Percentiles rank a stretch among this genome's conserved stretches.
Evolutionary conservation across 169 alveolate species (phyloP).

Genomic region (Plasmodium gonderi): DNA sequence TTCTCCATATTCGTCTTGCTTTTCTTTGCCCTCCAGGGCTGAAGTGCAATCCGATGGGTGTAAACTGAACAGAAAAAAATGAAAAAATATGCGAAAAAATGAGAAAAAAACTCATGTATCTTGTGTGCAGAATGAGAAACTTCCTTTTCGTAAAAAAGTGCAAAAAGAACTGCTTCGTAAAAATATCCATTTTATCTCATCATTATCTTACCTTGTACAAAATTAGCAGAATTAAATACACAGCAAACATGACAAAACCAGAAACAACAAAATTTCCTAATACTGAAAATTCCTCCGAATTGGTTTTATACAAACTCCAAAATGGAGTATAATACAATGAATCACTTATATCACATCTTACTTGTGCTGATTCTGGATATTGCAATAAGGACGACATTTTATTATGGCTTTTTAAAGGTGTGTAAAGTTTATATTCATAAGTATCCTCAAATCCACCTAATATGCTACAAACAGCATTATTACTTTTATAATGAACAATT

Average conservation of each 20-base stretch:
- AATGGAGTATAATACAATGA: background rate
- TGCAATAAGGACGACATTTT: background rate
- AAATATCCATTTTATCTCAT: background rate
- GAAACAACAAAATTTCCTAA: background rate
- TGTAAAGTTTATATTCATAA: background rate
- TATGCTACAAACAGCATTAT: background rate
- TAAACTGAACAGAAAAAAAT: background rate
- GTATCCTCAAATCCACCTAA: background rate
- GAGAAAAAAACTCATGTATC: no score
- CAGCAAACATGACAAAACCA: background rate
- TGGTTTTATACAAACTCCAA: background rate
- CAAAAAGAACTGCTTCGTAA: background rate
- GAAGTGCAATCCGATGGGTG: background rate
- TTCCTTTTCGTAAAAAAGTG: background rate
- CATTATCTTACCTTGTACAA: background rate
- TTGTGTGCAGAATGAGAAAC: no score
- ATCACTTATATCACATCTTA: background rate
- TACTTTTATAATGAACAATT: background rate
- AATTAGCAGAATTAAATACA: background rate
- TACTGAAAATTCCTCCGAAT: background rate
- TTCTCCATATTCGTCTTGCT: background rate
- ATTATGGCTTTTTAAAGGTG: background rate
- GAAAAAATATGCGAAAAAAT: no score
- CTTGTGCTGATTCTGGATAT: background rate
- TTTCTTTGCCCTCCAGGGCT: background rate